Base-by-base conservation (phyloP, 495 filamentous ascomycete genomes). In the Annulohypoxylon moriforme region DNA sequence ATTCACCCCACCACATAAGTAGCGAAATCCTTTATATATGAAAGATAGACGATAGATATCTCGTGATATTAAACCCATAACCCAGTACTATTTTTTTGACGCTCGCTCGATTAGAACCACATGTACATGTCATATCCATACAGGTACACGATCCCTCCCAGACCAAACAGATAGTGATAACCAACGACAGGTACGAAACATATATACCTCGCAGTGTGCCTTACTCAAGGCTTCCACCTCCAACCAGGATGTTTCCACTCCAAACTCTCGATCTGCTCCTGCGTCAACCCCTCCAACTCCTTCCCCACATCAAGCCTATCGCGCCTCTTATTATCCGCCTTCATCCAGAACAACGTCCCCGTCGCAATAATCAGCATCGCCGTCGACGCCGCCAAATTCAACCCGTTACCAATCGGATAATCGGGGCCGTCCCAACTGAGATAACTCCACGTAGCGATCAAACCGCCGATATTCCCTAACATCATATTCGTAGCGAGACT, bases 241-340 rank as follows among this genome's bases (percentile, higher is more conserved):
- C 91, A 93, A n/a, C 79, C 88, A 6, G 91, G 91, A 74, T 94
- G 89, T 65, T 83, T 85, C 89, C 90, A 94, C 72, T 93, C 91
- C 25, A 93, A 72, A 72, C 90, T 88, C 77, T 91, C 84, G 13
- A 92, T 79, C 80, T 91, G 78, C 67, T 79, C 67, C 76, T 82
- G 76, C 29, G 82, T 84, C 76, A 90, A 63, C 0, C 87, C 89
- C 1, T 81, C 81, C 68, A 93, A 67, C 63, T 86, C 89, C 56
- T 79, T 78, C 65, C 86, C 85, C 4, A 88, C 72, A 72, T 88
- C 86, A 25, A 81, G 79, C 13, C 70, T 69, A 33, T 87, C 87
- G 53, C 91, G 81, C 73, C 81, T 82, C 75, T 80, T 84, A 71
- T 94, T 93, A 69, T 91, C 86, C 76, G 75, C 77, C n/a, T 75